Evolutionary conservation across 2,329 filamentous ascomycete genomes (phyloP), one percentile per base, ranked within the genome.

Genomic region (Xylariaceae sp.): DNA sequence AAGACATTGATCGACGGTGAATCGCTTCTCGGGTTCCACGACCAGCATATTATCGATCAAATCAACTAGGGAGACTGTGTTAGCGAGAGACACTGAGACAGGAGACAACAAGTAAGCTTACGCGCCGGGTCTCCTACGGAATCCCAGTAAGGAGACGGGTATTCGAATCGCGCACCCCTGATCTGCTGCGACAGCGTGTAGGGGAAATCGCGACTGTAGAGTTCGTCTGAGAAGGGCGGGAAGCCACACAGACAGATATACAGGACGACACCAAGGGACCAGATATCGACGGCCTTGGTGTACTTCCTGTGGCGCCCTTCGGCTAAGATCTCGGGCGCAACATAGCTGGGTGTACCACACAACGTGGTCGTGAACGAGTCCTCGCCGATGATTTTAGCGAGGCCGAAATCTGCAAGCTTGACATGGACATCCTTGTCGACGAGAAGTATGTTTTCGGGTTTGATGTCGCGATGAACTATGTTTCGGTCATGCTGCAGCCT

Each of bases 161-260:
- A 99, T 74, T 97, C 90, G 71, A 96, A 99, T 17, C 86, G 83
- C 13, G 90, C 94, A 73, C 84, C 83, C 73, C 89, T 92, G 75
- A 96, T 97, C 76, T 97, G 92, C 67, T 96, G 88, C 1, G 88
- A 89, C 50, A 97, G 80, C 0, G 83, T 90, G 71, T 90, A 97
- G 1, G 94, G 94, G 66, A 92, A 94, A 50, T 96, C 87, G 42
- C 76, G 76, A 0, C 86, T 87, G 75, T 87, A 90, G 0, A 97
- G 84, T 75, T 99, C 94, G 69, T 99, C 94, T 0, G 91, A 96
- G 75, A 99, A 99, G 0, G 94, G 94, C 3, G 93, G 94, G 70
- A 97, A 97, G 42, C 94, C 94, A 72, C 94, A 97, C 4, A 97
- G 82, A 72, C 92, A 97, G 68, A 97, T 97, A 75, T 97, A 99